phyloP scores from a whole-genome alignment of 2,329 filamentous ascomycete genomes.

The Fusarium fracticaudum region DNA sequence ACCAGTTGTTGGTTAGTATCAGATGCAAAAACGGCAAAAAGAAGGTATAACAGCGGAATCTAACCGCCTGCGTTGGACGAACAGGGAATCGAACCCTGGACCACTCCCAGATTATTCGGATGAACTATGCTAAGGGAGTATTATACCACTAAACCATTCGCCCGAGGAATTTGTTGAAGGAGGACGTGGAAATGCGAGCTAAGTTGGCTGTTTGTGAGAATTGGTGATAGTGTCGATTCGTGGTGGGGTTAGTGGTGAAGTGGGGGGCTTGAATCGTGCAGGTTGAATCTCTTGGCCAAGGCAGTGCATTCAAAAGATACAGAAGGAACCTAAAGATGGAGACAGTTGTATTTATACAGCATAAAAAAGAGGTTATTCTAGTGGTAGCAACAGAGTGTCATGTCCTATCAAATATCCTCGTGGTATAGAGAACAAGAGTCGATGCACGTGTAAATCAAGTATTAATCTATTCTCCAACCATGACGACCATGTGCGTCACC shows the following conservation, averaged over 20 bases:
- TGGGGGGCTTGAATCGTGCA: constrained; percentile 14
- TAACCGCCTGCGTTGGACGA: constrained; percentile 43
- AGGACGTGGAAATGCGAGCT: background rate
- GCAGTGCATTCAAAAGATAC: background rate
- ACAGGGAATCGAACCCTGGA: constrained; percentile 50
- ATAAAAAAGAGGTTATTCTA: background rate
- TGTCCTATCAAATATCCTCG: background rate
- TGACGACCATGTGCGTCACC: constrained; percentile 49
- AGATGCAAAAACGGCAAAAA: constrained; percentile 17
- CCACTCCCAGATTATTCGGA: constrained; percentile 43
- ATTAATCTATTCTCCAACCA: constrained; percentile 34
- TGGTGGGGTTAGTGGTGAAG: constrained; percentile 13
- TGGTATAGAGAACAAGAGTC: background rate
- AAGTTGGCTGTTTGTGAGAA: background rate
- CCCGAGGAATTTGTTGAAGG: constrained; percentile 23
- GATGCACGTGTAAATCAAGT: constrained; percentile 37
- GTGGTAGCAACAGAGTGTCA: background rate
- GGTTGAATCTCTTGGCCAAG: constrained; percentile 20
- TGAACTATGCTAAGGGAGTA: constrained; percentile 46
- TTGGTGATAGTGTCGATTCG: constrained; percentile 3
- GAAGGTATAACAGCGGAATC: constrained; percentile 22
- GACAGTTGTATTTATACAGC: background rate
- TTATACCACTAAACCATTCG: constrained; percentile 50
- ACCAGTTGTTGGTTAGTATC: background rate
- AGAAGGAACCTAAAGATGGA: background rate